Base-by-base conservation (phyloP, 2,329 filamentous ascomycete genomes). In the Colletotrichum gigasporum region DNA sequence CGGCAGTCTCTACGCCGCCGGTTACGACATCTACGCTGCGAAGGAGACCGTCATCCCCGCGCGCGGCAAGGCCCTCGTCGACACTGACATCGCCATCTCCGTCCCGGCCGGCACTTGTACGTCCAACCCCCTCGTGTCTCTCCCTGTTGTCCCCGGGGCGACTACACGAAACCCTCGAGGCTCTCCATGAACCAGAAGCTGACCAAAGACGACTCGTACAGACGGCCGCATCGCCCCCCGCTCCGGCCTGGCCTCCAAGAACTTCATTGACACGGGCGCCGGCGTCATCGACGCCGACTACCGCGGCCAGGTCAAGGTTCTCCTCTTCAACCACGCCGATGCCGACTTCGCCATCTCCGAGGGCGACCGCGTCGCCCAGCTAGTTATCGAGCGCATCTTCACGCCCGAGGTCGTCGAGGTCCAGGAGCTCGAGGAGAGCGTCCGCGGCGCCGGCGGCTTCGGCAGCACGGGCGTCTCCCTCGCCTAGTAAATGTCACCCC, bases 231-330 rank as follows among this genome's bases (percentile, higher is more conserved):
- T 97, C 58, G 94, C 94, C 3, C 94, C 94, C 9, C 91, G 94
- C 69, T 96, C 92, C n/a, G 94, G 94, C 48, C 90, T 97, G 34
- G 95, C 95, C 2, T 85, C 90, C 65, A 99, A 99, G 83, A 89
- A 98, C 82, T 96, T 94, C 80, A 98, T 99, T 76, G 94, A 97
- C 78, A 96, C 92, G 0, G 94, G 96, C 67, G 96, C 96, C 0
- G 96, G 96, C 57, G 96, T 99, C 68, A 98, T 99, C 72, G 96
- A 99, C 78, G 94, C 95, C 32, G 96, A 99, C 79, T 99, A 99
- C 83, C 88, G 96, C 34, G 96, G 96, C 18, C 92, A 92, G 70
- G 91, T 99, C 72, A 97, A 96, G 83, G 91, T 99, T 24, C 85
- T 99, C 69, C 87, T 99, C 54, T 98, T 98, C 79, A 99, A 99